Conservation (phyloP, 371 early-diverging fungal species). For the Thermomucor indicae-seudaticae region DNA sequence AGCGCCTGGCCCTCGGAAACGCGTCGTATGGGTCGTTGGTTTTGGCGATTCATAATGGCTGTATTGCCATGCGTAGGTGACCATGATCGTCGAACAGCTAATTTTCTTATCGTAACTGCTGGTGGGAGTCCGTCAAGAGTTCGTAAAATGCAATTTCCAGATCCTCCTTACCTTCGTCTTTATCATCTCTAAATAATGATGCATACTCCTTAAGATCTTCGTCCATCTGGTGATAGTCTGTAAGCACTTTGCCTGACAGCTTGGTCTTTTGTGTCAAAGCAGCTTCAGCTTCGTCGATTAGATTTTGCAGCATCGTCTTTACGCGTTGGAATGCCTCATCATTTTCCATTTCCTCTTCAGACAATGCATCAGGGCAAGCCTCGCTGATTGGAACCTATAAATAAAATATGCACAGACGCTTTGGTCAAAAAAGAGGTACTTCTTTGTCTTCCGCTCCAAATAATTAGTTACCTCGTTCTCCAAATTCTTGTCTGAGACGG, state of each 20-base stretch:
- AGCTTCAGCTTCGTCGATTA: conserved; percentile 43
- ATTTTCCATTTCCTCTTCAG: conserved; percentile 27
- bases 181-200: neutral
- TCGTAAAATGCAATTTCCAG: neutral
- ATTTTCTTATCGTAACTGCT: conserved; percentile 10
- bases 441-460: neutral
- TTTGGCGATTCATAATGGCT: conserved; percentile 14
- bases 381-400: neutral
- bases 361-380: conserved; percentile 8
- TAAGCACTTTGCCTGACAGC: conserved; percentile 15
- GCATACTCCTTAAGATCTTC: neutral
- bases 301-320: conserved; percentile 19
- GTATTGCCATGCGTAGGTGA: conserved; percentile 6
- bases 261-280: conserved; percentile 30
- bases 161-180: neutral
- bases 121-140: too few species aligned
- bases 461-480: conserved; percentile 23
- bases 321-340: conserved; percentile 38
- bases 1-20: conserved; percentile 10
- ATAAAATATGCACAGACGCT: neutral
- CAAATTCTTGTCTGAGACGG: conserved; percentile 31
- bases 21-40: conserved; percentile 13
- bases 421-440: too few species aligned
- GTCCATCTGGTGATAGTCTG: conserved; percentile 7
- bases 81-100: conserved; percentile 13